Base-by-base conservation (phyloP, 1,139 yeast genomes). In the Lodderomyces elongisporus region DNA sequence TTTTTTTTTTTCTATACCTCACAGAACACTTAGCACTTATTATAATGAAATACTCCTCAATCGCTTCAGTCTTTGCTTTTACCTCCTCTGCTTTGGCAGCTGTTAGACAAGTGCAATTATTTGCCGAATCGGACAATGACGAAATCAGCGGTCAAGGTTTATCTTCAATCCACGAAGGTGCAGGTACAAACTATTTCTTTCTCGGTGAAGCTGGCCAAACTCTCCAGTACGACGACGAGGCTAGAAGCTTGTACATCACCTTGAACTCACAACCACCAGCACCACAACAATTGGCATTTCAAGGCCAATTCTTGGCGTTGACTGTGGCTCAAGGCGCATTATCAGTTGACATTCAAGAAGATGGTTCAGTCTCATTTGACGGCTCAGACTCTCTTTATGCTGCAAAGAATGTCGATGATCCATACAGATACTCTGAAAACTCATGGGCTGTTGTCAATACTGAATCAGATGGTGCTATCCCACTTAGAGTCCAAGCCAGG, bases 161-260 rank as follows among this genome's bases (percentile, higher is more conserved):
- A 34, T 40, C 49, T 26, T 43, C 60, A 23, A 41, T 44, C 30
- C 79, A 73, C 47, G 77, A 70, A 53, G 80, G 81, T 50, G 80
- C 80, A 28, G 80, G 69, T 37, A 54, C 71, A 45, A 60, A 67
- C 57, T 73, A 68, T 51, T 48, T 63, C 34, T 62, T 67, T 50
- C 45, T 70, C 14, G 10, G 23, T 9, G 21, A 14, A 7, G 30
- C 10, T 20, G 41, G 36, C 23, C 35, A 33, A 26, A 27, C 31
- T 25, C 28, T 47, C 28, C 79, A 71, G 47, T 76, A 70, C 51
- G 80, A 80, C 49, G 29, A 31, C 14, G 32, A 27, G 20, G 22
- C 34, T 15, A 20, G 26, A 25, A 14, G 30, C 27, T 22, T 39
- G 28, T 28, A 18, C 23, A 10, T 10, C 3, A 21, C 16, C 5